Conservation (phyloP, 768 basidiomycete genomes). For the Boletus eberwhitei region DNA sequence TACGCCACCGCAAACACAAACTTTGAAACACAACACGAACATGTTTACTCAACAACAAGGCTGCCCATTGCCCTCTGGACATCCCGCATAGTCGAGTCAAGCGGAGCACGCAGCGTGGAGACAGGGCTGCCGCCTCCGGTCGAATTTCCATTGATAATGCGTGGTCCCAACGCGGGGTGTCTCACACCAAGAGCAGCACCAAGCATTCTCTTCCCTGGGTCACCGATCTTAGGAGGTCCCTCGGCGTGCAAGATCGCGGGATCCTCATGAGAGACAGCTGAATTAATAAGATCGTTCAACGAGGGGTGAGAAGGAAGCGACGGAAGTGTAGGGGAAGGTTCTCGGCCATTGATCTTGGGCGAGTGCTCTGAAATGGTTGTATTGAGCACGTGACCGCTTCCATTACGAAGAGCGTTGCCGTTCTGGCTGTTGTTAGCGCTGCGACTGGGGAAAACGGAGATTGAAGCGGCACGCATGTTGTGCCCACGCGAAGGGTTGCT, state of each 20-base stretch:
- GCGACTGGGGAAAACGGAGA: constrained; percentile 60
- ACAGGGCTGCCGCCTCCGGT: constrained; percentile 33
- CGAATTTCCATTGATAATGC: constrained; percentile 45
- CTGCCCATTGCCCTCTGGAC: constrained; percentile 76
- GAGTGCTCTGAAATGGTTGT: constrained; percentile 51
- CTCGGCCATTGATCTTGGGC: constrained; percentile 46
- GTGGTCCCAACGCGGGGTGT: constrained; percentile 69
- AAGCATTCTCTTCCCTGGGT: constrained; percentile 87
- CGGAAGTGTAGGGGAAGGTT: constrained; percentile 81
- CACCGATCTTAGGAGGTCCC: constrained; percentile 78
- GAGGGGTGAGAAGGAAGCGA: constrained; percentile 80
- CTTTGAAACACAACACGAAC: constrained; percentile 6
- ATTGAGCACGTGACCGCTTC: constrained; percentile 37
- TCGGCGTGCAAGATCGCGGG: constrained; percentile 58
- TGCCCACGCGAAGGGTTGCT: constrained; percentile 67
- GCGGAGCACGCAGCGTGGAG: constrained; percentile 33
- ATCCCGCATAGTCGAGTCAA: constrained; percentile 60
- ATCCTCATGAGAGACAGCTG: constrained; percentile 56
- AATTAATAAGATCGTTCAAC: constrained; percentile 79
- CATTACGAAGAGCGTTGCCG: constrained; percentile 28
- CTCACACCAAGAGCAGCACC: constrained; percentile 81
- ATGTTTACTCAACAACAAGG: constrained; percentile 65
- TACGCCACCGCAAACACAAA: constrained; percentile 17
- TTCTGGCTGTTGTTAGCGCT: constrained; percentile 38
- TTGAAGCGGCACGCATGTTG: constrained; percentile 64